A percentile compares a stretch with the other conserved stretches of the same genome.
Evolutionary conservation across 2,329 filamentous ascomycete genomes (phyloP).

Genomic region (Epichloe aotearoae): DNA sequence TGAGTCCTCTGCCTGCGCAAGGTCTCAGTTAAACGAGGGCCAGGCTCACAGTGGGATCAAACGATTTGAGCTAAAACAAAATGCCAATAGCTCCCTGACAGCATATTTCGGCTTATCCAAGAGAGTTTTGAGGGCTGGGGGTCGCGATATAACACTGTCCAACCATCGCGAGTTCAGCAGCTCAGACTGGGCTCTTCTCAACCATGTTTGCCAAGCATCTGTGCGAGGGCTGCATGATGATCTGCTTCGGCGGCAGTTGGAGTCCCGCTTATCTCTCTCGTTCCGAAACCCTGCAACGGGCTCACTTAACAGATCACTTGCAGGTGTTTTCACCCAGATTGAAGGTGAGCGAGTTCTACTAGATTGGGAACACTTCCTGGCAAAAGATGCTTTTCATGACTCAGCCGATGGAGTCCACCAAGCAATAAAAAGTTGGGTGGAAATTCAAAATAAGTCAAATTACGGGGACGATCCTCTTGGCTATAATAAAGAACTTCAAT

Average conservation of each 20-base stretch:
- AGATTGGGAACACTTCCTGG: constrained; percentile 17
- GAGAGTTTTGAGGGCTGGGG: constrained; percentile 33
- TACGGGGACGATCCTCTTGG: constrained; percentile 33
- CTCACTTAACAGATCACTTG: constrained; percentile 32
- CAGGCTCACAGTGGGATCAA: constrained; percentile 8
- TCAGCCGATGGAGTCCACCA: constrained; percentile 18
- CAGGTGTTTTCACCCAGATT: constrained; percentile 38
- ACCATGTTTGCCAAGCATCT: constrained; percentile 39
- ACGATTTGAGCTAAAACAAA: constrained; percentile 27
- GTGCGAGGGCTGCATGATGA: constrained; percentile 38
- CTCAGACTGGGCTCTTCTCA: constrained; percentile 34
- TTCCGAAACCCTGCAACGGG: constrained; percentile 16
- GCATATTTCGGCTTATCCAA: constrained; percentile 37
- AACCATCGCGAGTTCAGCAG: constrained; percentile 29
- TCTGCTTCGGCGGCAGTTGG: constrained; percentile 30
- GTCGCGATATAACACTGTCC: constrained; percentile 35
- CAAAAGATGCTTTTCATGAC: constrained; percentile 9
- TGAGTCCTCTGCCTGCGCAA: constrained; percentile 5
- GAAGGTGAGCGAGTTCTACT: constrained; percentile 43
- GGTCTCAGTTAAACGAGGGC: neutral
- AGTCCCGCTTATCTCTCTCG: constrained; percentile 33
- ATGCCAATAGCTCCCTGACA: constrained; percentile 25
- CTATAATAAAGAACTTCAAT: constrained; percentile 40
- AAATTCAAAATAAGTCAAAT: constrained; percentile 24
- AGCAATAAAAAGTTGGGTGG: constrained; percentile 31